These are phyloP conservation scores for Malbranchea zuffiana DNA, from an alignment of 2,329 filamentous ascomycete species.

Conservation along the genomic window DNA sequence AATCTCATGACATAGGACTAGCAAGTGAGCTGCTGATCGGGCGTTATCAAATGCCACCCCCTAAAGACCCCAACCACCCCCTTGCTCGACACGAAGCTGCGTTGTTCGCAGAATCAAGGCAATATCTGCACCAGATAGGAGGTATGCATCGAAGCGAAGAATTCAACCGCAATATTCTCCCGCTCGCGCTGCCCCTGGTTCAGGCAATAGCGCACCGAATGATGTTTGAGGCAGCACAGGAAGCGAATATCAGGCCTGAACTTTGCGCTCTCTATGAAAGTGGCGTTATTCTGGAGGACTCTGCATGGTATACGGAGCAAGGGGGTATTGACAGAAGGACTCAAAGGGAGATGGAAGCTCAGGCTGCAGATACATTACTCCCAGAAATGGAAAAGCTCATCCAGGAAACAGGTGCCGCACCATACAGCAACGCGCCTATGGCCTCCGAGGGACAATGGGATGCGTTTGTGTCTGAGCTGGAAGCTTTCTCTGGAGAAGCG, in stretches of 20 bases:
- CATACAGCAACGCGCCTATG: constrained; percentile 1
- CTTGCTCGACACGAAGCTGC: constrained; percentile 3
- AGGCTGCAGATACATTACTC: constrained; percentile 2
- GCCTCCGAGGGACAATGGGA: constrained; percentile 1
- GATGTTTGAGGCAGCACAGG: constrained; percentile 1
- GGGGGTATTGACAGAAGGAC: background rate
- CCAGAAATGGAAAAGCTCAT: constrained; percentile 2
- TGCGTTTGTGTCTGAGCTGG: constrained; percentile 1
- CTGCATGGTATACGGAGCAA: constrained; percentile 3
- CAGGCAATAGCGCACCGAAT: constrained; percentile 8
- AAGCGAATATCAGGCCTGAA: background rate
- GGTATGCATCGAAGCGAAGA: constrained; percentile 4
- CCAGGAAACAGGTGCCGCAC: constrained; percentile 5
- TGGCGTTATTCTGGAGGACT: background rate
- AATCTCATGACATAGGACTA: background rate
- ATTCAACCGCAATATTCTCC: constrained; percentile 5
- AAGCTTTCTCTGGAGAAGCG: constrained; percentile 3
- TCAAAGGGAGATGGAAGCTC: constrained; percentile 2
- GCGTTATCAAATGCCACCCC: background rate
- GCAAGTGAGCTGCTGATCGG: constrained; percentile 4
- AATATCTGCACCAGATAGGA: background rate
- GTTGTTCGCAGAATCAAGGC: background rate
- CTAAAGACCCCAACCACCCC: background rate
- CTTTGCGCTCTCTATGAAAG: background rate
- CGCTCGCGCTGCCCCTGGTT: background rate